These are phyloP conservation scores for Bipolaris bicolor DNA, from an alignment of 2,329 filamentous ascomycete genomes.

Conservation along the genomic window DNA sequence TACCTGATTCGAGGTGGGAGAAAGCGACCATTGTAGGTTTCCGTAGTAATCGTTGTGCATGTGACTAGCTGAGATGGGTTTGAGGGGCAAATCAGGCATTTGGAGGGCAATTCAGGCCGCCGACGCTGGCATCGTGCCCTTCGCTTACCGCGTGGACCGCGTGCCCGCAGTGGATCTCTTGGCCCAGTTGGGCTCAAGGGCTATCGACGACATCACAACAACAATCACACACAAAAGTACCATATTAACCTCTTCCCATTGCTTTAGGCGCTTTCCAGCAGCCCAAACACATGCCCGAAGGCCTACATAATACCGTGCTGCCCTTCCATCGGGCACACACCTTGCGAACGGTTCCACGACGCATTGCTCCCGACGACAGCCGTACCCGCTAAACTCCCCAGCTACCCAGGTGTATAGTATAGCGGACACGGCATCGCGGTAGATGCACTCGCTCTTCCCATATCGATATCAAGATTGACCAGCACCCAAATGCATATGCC, in stretches of 20 bases:
- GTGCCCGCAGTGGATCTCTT: constrained; percentile 16
- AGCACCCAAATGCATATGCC: constrained; percentile 31
- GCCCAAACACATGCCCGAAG: constrained; percentile 27
- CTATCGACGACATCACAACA: constrained; percentile 30
- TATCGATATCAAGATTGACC: constrained; percentile 39
- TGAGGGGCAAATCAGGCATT: background rate
- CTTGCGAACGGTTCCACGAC: constrained; percentile 29
- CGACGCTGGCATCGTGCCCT: constrained; percentile 13
- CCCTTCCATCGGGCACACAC: constrained; percentile 29
- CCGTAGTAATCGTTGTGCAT: background rate
- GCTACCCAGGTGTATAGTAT: constrained; percentile 22
- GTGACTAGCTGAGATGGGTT: background rate
- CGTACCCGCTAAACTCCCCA: constrained; percentile 21
- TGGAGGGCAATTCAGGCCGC: constrained; percentile 6
- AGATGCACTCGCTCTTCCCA: constrained; percentile 44
- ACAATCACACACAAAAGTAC: constrained; percentile 2
- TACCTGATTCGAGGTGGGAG: constrained; percentile 10
- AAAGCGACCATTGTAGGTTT: constrained; percentile 7
- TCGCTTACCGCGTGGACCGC: constrained; percentile 20
- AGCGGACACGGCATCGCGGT: constrained; percentile 24
- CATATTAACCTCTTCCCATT: constrained; percentile 32
- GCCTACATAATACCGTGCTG: constrained; percentile 32
- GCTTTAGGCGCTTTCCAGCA: constrained; percentile 28
- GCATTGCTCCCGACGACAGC: constrained; percentile 22
- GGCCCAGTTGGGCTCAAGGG: constrained; percentile 10